phyloP scores from a whole-genome alignment of 2,329 filamentous ascomycete genomes.

The Ceratocystis cubensis region DNA sequence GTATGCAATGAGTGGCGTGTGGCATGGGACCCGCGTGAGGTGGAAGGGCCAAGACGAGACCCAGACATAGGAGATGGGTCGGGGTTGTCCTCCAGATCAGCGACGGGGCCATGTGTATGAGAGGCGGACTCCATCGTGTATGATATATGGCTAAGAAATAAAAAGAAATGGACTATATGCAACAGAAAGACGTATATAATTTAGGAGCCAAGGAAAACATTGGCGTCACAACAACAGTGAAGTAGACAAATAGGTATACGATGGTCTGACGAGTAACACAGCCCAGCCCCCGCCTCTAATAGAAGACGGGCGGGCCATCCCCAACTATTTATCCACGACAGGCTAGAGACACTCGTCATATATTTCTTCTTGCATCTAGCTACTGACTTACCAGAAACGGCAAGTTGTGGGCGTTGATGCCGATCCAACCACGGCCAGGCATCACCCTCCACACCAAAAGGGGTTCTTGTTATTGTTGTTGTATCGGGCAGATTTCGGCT shows the following conservation, averaged over 20 bases:
- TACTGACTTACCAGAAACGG: background rate
- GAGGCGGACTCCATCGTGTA: conserved; percentile 6
- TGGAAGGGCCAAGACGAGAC: conserved; percentile 17
- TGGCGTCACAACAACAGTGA: too few relatives aligned
- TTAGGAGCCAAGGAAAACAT: background rate
- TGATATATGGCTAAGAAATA: background rate
- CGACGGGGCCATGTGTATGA: background rate
- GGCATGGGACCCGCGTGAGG: conserved; percentile 23
- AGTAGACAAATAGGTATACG: too few relatives aligned
- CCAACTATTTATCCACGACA: background rate
- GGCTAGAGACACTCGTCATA: background rate
- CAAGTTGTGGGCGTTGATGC: background rate
- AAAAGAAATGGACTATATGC: background rate
- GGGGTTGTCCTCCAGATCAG: background rate
- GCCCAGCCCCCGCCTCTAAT: too few relatives aligned
- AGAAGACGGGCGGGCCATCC: background rate
- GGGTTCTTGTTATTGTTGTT: background rate
- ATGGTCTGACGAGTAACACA: too few relatives aligned
- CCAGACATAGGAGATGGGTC: background rate
- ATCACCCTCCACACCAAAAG: background rate
- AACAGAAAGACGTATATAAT: background rate
- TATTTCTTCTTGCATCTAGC: background rate
- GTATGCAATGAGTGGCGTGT: conserved; percentile 19
- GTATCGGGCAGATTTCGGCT: conserved; percentile 3
- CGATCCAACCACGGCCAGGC: background rate